Evolutionary conservation across 2,329 filamentous ascomycete species (phyloP).

Genomic region (Hansfordia pulvinata): DNA sequence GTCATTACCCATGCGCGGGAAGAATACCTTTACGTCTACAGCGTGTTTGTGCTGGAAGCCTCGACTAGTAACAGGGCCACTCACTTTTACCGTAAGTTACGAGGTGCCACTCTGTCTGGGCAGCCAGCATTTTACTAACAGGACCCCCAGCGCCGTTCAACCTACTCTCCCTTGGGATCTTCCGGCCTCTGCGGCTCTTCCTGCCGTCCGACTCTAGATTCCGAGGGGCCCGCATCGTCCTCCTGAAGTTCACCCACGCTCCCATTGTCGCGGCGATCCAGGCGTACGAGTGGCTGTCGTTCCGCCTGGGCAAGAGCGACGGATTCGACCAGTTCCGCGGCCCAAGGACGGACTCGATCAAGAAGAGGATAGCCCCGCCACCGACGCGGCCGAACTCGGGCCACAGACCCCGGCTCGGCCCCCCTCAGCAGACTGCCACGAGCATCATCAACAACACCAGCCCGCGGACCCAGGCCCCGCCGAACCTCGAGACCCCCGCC

Average conservation of each 20-base stretch:
- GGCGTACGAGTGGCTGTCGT: constrained; percentile 44
- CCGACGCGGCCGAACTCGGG: constrained; percentile 11
- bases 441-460: constrained; percentile 8
- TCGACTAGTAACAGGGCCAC: constrained; percentile 56
- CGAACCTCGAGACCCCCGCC: too few relatives aligned
- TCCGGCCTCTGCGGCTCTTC: constrained; percentile 60
- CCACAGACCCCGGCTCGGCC: constrained; percentile 11
- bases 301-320: constrained; percentile 21
- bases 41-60: constrained; percentile 49
- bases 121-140: neutral
- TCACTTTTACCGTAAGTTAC: constrained; percentile 44
- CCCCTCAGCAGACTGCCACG: constrained; percentile 11
- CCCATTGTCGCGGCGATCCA: constrained; percentile 59
- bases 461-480: too few relatives aligned
- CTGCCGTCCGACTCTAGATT: constrained; percentile 49
- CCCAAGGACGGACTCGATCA: constrained; percentile 16
- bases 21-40: constrained; percentile 69
- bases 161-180: constrained; percentile 56
- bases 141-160: constrained; percentile 44
- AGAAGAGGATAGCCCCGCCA: constrained; percentile 9
- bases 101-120: neutral
- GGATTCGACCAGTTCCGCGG: constrained; percentile 36
- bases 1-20: constrained; percentile 52
- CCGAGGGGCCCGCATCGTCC: constrained; percentile 44
- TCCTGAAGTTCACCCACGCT: constrained; percentile 50